Conservation (phyloP, 176 grass and related monocot genomes). For the Musa schizocarpa region DNA sequence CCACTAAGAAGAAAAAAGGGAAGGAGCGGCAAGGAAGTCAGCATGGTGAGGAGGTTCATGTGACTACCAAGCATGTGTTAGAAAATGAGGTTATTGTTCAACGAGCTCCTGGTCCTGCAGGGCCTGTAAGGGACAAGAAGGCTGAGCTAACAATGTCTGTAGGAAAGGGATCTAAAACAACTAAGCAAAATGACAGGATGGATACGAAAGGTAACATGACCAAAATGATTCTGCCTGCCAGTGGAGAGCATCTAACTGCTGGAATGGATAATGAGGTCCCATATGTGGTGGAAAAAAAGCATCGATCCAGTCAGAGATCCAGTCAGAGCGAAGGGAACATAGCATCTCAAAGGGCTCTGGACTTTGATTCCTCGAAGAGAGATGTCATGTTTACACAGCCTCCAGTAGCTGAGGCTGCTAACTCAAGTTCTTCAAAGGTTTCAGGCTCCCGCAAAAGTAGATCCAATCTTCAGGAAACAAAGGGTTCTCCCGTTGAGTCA, state of each 20-base stretch:
- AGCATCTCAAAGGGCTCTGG: constrained; percentile 17
- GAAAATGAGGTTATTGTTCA: constrained; percentile 18
- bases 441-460: constrained; percentile 50
- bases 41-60: constrained; percentile 12
- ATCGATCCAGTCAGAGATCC: constrained; percentile 10
- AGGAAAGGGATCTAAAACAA: constrained; percentile 27
- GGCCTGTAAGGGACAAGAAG: constrained; percentile 33
- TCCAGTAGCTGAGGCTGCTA: constrained; percentile 31
- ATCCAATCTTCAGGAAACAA: constrained; percentile 41
- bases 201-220: constrained; percentile 4
- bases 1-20: constrained; percentile 37
- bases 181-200: constrained; percentile 14
- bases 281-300: constrained; percentile 4
- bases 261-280: constrained; percentile 29
- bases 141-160: constrained; percentile 8
- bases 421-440: constrained; percentile 59
- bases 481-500: constrained; percentile 62
- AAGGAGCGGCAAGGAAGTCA: constrained; percentile 31
- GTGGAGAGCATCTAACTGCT: constrained; percentile 15
- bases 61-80: constrained; percentile 9
- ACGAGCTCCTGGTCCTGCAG: constrained; percentile 30
- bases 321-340: constrained; percentile 18
- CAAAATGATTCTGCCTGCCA: constrained; percentile 19
- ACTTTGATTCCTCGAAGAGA: constrained; percentile 29
- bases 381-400: constrained; percentile 23